Conservation (phyloP, 2,329 filamentous ascomycete genomes). For the Ceratocystis cubensis region DNA sequence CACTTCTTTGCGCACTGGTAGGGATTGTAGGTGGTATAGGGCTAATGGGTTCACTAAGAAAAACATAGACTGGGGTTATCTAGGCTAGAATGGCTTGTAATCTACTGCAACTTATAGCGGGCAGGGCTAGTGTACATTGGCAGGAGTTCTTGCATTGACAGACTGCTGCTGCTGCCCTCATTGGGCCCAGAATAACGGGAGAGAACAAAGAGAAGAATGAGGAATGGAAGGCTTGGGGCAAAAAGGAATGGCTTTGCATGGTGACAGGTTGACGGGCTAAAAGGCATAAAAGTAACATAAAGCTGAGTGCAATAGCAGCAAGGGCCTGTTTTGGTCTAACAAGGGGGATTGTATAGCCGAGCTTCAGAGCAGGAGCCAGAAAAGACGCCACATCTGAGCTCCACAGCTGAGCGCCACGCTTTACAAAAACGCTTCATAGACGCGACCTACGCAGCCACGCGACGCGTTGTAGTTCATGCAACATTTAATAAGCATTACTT, state of each 20-base stretch:
- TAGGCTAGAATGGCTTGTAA: not conserved
- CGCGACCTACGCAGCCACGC: not conserved
- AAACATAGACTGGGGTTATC: too few relatives aligned
- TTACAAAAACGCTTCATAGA: too few relatives aligned
- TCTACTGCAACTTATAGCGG: not conserved
- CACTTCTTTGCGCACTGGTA: not conserved
- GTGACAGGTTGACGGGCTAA: conserved; percentile 1
- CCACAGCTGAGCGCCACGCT: not conserved
- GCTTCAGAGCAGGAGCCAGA: too few relatives aligned
- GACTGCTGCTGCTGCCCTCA: too few relatives aligned
- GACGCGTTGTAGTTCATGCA: not conserved
- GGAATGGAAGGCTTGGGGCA: not conserved
- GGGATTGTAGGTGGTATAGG: not conserved
- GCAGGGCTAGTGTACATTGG: not conserved
- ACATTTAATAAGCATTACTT: not conserved
- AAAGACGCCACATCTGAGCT: not conserved
- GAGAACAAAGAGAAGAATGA: not conserved
- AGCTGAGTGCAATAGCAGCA: not conserved
- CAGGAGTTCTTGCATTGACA: not conserved
- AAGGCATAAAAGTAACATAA: too few relatives aligned
- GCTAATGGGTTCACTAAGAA: not conserved
- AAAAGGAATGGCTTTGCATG: conserved; percentile 1
- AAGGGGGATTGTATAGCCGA: not conserved
- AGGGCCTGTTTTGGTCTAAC: not conserved
- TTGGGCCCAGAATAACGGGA: not conserved